Conservation (phyloP, 2,329 filamentous ascomycete genomes). For the Cytospora chrysosperma region DNA sequence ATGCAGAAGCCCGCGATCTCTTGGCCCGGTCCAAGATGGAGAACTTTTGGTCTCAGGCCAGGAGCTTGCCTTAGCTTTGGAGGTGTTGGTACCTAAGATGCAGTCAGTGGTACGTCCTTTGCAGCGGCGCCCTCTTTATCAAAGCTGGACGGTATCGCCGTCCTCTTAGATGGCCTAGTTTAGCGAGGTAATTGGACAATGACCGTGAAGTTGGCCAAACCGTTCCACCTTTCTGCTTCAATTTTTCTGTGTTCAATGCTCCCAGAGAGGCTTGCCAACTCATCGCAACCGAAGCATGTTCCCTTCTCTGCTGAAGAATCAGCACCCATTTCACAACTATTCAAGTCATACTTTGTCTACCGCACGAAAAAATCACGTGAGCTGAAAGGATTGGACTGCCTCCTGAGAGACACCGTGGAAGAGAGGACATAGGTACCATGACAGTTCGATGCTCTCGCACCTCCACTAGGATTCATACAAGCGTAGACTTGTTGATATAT, state of each 20-base stretch:
- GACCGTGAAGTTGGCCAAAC: not conserved
- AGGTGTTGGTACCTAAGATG: not conserved
- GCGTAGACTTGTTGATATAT: no score
- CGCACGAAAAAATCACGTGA: not conserved
- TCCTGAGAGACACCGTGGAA: no score
- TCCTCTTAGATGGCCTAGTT: not conserved
- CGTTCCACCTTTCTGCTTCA: not conserved
- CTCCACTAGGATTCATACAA: no score
- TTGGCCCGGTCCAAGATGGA: constrained; percentile 84
- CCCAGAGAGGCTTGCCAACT: not conserved
- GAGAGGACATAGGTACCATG: no score
- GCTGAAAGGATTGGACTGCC: not conserved
- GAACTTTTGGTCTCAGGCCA: constrained; percentile 90
- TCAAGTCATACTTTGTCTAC: not conserved
- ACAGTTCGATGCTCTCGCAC: no score
- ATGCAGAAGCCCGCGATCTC: constrained; percentile 80
- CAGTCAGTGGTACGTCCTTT: not conserved
- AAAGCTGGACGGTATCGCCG: not conserved
- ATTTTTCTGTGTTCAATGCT: not conserved
- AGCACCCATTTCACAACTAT: not conserved
- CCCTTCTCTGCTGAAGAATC: not conserved
- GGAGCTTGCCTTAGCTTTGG: constrained; percentile 47
- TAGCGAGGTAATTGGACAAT: not conserved
- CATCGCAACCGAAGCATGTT: not conserved
- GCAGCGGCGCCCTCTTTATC: not conserved